Evolutionary conservation across 169 alveolate genomes (phyloP), one percentile per base, ranked within the genome.

Genomic region (Plasmodium vivax): DNA sequence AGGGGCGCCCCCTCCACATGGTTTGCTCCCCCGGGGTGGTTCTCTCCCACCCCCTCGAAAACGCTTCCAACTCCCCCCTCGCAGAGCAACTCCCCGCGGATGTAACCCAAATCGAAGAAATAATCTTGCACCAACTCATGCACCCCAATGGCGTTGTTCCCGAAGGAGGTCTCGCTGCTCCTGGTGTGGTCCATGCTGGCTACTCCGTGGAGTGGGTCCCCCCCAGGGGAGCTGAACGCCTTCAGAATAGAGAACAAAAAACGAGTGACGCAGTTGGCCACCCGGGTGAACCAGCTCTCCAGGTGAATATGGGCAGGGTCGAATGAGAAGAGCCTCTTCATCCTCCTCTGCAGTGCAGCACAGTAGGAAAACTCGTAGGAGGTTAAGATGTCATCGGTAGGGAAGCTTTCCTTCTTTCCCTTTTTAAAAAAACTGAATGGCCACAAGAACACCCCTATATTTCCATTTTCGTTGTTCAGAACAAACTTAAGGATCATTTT

Each of bases 371-470:
- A 80, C 51, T 88, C 94, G 23, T 16, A 88, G 51, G 62, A 80
- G 0, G 94, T 27, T 36, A 88, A 41, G 43, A 88, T 77, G 36
- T 74, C 82, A 34, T 88, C 74, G 14, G 72, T 80, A 3, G 1
- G 41, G 8, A 38, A 1, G 4, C 19, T 81, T 41, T 88, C 58
- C 71, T n/a, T 68, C n/a, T 80, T 62, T 32, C 72, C 27, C 47
- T 80, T 36, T 56, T 83, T 83, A 88, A 88, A 88, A 80, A 62
- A 88, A 80, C 90, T 81, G 56, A 88, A 88, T 12, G 94, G 94
- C 94, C 94, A 88, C 47, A 88, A 1, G 27, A 79, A 79, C 0
- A 80, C 82, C 12, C 80, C 62, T 41, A 80, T 81, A 30, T 88
- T 79, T 54, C 94, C 94, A 80, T 79, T 88, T 58, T 27, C 51